Evolutionary conservation across 2,329 filamentous ascomycete genomes (phyloP).

Genomic region (Eutypella sp.): DNA sequence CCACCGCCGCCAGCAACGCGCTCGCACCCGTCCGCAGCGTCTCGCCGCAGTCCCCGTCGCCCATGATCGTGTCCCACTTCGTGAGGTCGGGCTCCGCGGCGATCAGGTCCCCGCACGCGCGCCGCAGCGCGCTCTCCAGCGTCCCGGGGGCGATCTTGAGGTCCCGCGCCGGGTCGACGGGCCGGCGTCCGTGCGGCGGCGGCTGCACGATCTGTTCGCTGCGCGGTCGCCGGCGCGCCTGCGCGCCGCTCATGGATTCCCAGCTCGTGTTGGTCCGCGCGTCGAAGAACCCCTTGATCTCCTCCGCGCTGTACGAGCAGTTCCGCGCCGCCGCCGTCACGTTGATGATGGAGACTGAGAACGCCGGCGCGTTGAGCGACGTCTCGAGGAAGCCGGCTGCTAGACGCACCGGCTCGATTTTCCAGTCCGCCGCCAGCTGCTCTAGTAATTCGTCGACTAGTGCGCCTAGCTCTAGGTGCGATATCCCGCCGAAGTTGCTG

Average conservation of each 20-base stretch:
- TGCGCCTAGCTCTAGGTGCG: slow-evolving; percentile 51
- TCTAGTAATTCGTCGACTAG: slow-evolving; percentile 48
- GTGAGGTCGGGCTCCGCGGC: slow-evolving; percentile 59
- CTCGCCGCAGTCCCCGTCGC: slow-evolving; percentile 63
- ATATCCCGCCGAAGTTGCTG: slow-evolving; percentile 58
- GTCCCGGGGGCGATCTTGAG: slow-evolving; percentile 45
- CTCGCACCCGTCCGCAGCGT: slow-evolving; percentile 51
- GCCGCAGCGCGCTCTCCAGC: slow-evolving; percentile 52
- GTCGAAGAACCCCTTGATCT: slow-evolving; percentile 62
- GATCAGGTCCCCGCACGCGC: slow-evolving; percentile 47
- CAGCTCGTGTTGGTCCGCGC: slow-evolving; percentile 53
- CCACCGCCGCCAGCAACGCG: slow-evolving; percentile 42
- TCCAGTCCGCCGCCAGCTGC: slow-evolving; percentile 44
- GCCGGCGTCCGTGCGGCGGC: slow-evolving; percentile 29
- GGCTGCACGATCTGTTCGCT: slow-evolving; percentile 39
- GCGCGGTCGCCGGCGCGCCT: slow-evolving; percentile 32
- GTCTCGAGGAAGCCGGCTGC: slow-evolving; percentile 64
- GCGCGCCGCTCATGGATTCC: slow-evolving; percentile 47
- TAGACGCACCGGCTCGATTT: slow-evolving; percentile 48
- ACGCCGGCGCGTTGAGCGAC: slow-evolving; percentile 66
- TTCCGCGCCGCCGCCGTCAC: slow-evolving; percentile 41
- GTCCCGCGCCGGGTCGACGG: slow-evolving; percentile 35
- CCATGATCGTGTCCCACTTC: slow-evolving; percentile 58
- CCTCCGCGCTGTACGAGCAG: slow-evolving; percentile 40
- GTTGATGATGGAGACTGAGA: slow-evolving; percentile 63